phyloP scores from a whole-genome alignment of 2,329 filamentous ascomycete species.

The Fusarium nygamai region DNA sequence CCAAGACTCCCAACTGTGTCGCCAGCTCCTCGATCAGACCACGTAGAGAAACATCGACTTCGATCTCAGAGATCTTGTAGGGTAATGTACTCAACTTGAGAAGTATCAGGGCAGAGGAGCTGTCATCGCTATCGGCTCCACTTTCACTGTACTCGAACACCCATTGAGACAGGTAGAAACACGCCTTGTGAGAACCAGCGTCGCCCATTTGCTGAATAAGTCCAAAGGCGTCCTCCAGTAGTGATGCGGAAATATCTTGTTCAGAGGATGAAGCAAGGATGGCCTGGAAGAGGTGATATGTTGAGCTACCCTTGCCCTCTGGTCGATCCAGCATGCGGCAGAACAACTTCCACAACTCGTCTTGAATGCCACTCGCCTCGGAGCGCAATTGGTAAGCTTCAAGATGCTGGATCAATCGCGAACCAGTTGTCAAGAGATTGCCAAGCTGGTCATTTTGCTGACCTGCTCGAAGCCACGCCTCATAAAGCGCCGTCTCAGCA shows the following conservation, averaged over 20 bases:
- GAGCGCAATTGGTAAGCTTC: not conserved
- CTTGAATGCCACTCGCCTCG: not conserved
- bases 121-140: not conserved
- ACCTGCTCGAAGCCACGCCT: not conserved
- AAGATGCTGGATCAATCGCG: not conserved
- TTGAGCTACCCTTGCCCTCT: not conserved
- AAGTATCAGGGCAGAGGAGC: not conserved
- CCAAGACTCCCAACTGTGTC: not conserved
- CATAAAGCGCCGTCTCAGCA: not conserved
- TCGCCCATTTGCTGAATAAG: not conserved
- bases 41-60: not conserved
- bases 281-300: not conserved
- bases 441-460: not conserved
- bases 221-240: not conserved
- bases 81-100: not conserved
- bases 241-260: not conserved
- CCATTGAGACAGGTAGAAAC: not conserved
- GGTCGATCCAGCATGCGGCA: not conserved
- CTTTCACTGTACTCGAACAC: not conserved
- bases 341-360: not conserved
- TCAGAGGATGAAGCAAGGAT: not conserved
- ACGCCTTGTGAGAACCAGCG: not conserved
- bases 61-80: not conserved
- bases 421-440: not conserved
- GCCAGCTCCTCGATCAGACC: not conserved